Conservation (phyloP, 1,284 basidiomycete species). For the Malassezia yamatoensis region DNA sequence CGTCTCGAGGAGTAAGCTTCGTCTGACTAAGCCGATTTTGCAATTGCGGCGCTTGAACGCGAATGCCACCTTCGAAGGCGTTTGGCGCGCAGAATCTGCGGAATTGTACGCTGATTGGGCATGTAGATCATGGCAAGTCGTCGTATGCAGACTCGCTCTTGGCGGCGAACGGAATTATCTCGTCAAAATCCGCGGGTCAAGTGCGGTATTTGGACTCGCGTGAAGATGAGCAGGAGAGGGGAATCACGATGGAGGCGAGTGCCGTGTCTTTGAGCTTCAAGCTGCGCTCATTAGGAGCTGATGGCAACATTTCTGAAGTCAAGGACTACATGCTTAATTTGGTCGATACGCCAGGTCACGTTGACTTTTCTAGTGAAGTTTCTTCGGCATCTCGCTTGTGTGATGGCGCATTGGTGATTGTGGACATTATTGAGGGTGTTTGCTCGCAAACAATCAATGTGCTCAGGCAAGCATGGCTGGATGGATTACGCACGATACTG, state of each 20-base stretch:
- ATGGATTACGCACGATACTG: conserved; percentile 76
- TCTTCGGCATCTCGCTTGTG: conserved; percentile 85
- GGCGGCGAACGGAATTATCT: conserved; percentile 96
- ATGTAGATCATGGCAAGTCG: conserved; percentile 48
- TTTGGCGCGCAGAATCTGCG: conserved; percentile 42
- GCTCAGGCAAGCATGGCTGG: conserved; percentile 85
- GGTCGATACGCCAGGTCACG: conserved; percentile 97
- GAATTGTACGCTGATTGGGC: conserved; percentile 45
- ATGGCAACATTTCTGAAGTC: conserved; percentile 25
- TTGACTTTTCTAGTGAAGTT: conserved; percentile 95
- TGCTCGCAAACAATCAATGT: conserved; percentile 96
- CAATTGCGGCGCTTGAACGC: not conserved
- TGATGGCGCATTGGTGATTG: conserved; percentile 90
- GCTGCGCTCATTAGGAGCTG: conserved; percentile 27
- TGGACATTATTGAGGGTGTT: conserved; percentile 96
- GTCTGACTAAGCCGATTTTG: conserved; percentile 5
- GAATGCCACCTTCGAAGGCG: conserved; percentile 19
- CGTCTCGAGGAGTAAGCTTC: not conserved
- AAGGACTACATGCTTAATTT: conserved; percentile 74
- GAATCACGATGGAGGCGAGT: conserved; percentile 98
- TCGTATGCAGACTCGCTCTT: conserved; percentile 86
- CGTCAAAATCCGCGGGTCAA: conserved; percentile 84
- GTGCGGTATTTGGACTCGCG: conserved; percentile 89
- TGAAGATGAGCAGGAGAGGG: conserved; percentile 93
- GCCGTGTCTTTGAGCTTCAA: conserved; percentile 55